Evolutionary conservation across 2,329 filamentous ascomycete genomes (phyloP).

Genomic region (Cyphellophora attinorum): DNA sequence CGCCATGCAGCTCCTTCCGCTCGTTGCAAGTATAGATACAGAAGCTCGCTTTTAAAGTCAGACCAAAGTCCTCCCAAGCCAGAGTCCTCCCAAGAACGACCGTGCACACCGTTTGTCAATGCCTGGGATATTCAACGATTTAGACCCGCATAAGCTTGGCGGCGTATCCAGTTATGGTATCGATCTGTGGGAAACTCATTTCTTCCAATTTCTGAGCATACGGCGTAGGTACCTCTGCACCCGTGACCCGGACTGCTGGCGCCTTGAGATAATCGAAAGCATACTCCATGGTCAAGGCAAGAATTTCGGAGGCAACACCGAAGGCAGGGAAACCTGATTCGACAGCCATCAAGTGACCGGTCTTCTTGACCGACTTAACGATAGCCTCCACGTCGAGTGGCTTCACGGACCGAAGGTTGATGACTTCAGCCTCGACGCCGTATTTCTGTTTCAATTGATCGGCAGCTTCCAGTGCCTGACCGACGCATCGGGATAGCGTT

Average conservation of each 20-base stretch:
- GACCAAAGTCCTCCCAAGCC: no score
- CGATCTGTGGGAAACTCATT: slow-evolving; percentile 87
- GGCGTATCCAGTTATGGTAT: slow-evolving; percentile 76
- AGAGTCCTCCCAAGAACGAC: slow-evolving; percentile 9
- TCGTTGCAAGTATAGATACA: slow-evolving; percentile 15
- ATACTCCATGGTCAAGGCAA: slow-evolving; percentile 94
- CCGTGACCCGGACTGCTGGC: slow-evolving; percentile 86
- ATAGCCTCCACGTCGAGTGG: slow-evolving; percentile 92
- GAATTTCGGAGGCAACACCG: slow-evolving; percentile 83
- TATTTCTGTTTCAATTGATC: slow-evolving; percentile 93
- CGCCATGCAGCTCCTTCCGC: slow-evolving; percentile 2
- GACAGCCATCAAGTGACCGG: slow-evolving; percentile 77
- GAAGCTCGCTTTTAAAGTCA: slow-evolving; percentile 1
- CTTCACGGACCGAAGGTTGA: slow-evolving; percentile 97
- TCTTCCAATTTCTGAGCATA: slow-evolving; percentile 90
- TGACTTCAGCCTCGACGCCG: slow-evolving; percentile 88
- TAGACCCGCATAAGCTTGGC: slow-evolving; percentile 81
- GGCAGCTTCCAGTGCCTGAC: slow-evolving; percentile 78
- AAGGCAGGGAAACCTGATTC: slow-evolving; percentile 96
- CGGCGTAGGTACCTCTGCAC: slow-evolving; percentile 92
- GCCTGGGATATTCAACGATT: slow-evolving; percentile 14
- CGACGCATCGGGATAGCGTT: slow-evolving; percentile 87
- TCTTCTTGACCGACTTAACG: slow-evolving; percentile 98
- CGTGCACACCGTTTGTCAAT: no score
- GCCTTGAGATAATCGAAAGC: slow-evolving; percentile 95